Conservation (phyloP, 371 early-diverging fungal species). For the Haplosporangium sp. region DNA sequence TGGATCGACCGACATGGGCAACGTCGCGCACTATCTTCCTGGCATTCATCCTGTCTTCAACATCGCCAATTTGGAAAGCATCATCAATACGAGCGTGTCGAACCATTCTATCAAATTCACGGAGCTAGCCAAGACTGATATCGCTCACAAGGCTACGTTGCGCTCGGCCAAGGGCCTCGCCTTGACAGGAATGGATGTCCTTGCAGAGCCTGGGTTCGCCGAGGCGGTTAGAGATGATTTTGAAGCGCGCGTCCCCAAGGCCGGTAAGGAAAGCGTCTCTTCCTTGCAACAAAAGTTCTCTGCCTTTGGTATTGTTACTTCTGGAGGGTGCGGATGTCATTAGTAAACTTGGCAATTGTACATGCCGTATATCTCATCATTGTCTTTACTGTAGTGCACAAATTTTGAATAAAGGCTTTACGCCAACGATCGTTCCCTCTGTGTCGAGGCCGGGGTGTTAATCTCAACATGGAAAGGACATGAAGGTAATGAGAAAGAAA, state of each 20-base stretch:
- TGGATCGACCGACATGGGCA: slow-evolving; percentile 84
- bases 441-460: no score
- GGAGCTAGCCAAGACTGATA: slow-evolving; percentile 63
- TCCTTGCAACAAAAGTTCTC: slow-evolving; percentile 4
- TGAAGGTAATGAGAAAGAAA: no score
- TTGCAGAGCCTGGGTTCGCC: slow-evolving; percentile 42
- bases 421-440: no score
- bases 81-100: slow-evolving; percentile 59
- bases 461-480: no score
- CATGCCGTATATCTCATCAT: no score
- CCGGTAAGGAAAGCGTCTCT: not conserved
- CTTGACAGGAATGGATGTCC: slow-evolving; percentile 53
- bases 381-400: no score
- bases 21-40: slow-evolving; percentile 64
- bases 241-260: slow-evolving; percentile 29
- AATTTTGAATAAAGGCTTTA: no score
- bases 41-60: slow-evolving; percentile 66
- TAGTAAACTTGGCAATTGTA: not conserved
- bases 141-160: slow-evolving; percentile 72
- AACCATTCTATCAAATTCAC: slow-evolving; percentile 79
- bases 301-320: slow-evolving; percentile 4
- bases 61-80: slow-evolving; percentile 54
- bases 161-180: slow-evolving; percentile 62
- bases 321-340: slow-evolving; percentile 47
- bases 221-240: slow-evolving; percentile 29